Evolutionary conservation across 2,329 filamentous ascomycete species (phyloP), one percentile per base, ranked within the genome.

Genomic region (Scedosporium dehoogii): DNA sequence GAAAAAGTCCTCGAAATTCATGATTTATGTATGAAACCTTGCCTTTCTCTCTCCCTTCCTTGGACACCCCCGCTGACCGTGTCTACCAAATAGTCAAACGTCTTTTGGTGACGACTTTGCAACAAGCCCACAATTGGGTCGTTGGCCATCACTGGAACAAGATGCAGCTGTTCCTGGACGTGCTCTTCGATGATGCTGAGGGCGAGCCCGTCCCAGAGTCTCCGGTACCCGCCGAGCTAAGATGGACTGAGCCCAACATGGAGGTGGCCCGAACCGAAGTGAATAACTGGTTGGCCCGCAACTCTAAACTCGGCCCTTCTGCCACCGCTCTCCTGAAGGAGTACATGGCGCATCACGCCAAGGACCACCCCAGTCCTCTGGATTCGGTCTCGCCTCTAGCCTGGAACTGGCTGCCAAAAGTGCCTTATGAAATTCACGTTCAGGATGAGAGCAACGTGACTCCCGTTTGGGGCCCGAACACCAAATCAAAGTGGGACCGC

Each of bases 61-160:
- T 27, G 6, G 23, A n/a, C 25, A 59, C 42, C 16, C 61, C 65
- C 65, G 38, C 68, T 73, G 61, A 69, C 67, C 33, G 3, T 67
- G 12, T 7, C 61, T 51, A 3, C 9, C 14, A 18, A n/a, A 5
- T 61, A 87, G 84, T 85, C 71, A 88, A 88, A 67, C 87, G 87
- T 68, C 74, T 88, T 1, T 75, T 88, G 2, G 85, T 88, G 1
- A 87, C 85, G 0, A 84, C 83, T 2, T 73, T 88, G 12, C 85
- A 88, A 68, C 85, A 88, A 70, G 82, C 84, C 1, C 85, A 88
- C 66, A 88, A 88, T 70, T 87, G 85, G 84, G 86, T 84, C 1
- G 85, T 85, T 62, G 86, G 86, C 65, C 85, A 88, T 67, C 85
- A 88, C 68, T 76, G 85, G 42, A 87, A 87, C 71, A 88, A 88